phyloP scores from a whole-genome alignment of 306 rosid genomes.

The Lablab purpureus region DNA sequence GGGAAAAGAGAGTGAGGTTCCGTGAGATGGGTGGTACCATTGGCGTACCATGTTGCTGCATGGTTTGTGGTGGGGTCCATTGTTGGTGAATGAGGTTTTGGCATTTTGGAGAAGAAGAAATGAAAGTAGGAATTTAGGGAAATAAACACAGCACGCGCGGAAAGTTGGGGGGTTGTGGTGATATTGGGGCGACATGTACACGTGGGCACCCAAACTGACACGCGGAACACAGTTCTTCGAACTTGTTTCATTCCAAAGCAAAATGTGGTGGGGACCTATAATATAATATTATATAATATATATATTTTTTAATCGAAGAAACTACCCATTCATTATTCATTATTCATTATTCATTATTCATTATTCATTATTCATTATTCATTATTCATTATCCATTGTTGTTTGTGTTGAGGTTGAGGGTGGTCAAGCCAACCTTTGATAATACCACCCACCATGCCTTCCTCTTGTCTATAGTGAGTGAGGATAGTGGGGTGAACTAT shows the following conservation, averaged over 20 bases:
- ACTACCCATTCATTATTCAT: conserved; percentile 41
- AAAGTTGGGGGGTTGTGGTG: conserved; percentile 40
- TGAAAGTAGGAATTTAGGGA: neutral
- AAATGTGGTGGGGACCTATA: conserved; percentile 23
- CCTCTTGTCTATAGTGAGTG: neutral
- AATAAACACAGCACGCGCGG: conserved; percentile 46
- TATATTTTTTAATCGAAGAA: too few species aligned
- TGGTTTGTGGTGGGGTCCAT: conserved; percentile 16
- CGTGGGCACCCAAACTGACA: conserved; percentile 42
- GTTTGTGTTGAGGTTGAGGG: neutral
- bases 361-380: too few species aligned
- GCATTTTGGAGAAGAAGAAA: neutral
- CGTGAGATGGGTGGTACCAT: conserved; percentile 23
- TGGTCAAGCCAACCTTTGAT: conserved; percentile 43
- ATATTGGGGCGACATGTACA: conserved; percentile 31
- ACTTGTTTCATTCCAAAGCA: conserved; percentile 7
- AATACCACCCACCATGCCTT: conserved; percentile 55
- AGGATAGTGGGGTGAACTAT: neutral
- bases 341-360: too few species aligned
- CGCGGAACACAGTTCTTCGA: conserved; percentile 27
- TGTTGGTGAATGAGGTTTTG: neutral
- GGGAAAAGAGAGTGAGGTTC: neutral
- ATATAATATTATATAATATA: too few species aligned
- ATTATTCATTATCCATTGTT: conserved; percentile 32
- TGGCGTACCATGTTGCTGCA: neutral